A percentile compares a stretch with the other conserved stretches of the same genome.
Evolutionary conservation across 176 grass and related monocot species (phyloP).

Genomic region (Olyra latifolia): DNA sequence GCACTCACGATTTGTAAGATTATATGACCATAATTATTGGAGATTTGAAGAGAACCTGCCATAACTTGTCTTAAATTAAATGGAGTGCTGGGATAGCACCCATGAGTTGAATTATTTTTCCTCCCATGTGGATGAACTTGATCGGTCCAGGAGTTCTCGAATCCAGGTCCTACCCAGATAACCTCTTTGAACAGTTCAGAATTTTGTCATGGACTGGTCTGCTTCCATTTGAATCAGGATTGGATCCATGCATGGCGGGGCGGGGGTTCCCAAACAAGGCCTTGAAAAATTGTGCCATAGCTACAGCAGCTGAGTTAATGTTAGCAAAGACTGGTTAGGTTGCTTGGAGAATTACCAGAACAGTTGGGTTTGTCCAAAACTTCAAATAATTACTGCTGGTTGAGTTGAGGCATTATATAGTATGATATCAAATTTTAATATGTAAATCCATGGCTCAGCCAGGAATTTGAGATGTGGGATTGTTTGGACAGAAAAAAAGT

Average conservation of each 20-base stretch:
- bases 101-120: slow-evolving; percentile 10
- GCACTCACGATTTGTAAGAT: not conserved
- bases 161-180: not conserved
- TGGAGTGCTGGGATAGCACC: not conserved
- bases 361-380: not conserved
- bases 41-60: not conserved
- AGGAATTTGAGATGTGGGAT: not conserved
- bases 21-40: not conserved
- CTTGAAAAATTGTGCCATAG: not conserved
- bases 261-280: not conserved
- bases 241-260: not conserved
- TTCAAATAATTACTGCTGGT: not conserved
- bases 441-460: not conserved
- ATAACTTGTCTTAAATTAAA: not conserved
- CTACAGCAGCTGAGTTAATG: not conserved
- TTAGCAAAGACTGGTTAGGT: slow-evolving; percentile 8
- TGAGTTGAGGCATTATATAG: not conserved
- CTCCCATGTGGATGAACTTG: not conserved
- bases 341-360: not conserved
- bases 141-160: not conserved
- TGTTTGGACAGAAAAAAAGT: not conserved
- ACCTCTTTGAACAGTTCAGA: not conserved
- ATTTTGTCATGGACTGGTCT: not conserved
- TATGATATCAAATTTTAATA: not conserved
- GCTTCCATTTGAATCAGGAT: not conserved